Percentiles rank a stretch among this genome's conserved stretches.
These are phyloP conservation scores for Closterium sp. DNA, from an alignment of 139 green algal genomes.

Conservation along the genomic window DNA sequence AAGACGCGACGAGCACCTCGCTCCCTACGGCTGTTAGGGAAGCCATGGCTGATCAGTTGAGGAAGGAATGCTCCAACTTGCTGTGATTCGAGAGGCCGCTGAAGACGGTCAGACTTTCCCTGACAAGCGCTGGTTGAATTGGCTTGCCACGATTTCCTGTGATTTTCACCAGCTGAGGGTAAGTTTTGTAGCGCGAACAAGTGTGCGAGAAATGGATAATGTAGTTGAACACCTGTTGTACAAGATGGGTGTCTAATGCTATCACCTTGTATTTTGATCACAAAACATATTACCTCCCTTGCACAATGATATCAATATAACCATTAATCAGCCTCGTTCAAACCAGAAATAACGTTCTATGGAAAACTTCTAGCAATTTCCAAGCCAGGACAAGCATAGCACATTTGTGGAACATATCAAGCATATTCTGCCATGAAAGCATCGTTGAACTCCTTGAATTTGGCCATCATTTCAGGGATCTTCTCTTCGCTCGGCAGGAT, in stretches of 20 bases:
- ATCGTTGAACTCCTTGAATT: constrained; percentile 78
- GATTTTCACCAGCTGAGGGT: not conserved
- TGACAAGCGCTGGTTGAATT: not conserved
- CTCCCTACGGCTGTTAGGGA: not conserved
- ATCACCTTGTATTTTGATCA: not conserved
- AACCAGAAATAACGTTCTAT: not conserved
- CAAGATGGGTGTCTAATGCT: too few species aligned
- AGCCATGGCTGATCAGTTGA: not conserved
- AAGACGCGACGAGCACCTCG: not conserved
- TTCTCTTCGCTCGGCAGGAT: constrained; percentile 85
- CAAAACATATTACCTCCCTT: not conserved
- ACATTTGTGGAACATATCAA: not conserved
- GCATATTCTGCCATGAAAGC: constrained; percentile 71
- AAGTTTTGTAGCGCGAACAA: not conserved
- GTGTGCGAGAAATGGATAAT: not conserved
- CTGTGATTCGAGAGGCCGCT: not conserved
- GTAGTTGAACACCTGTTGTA: too few species aligned
- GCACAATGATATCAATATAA: too few species aligned
- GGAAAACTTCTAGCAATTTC: too few species aligned
- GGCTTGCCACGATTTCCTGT: not conserved
- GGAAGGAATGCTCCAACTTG: not conserved
- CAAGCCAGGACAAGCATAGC: not conserved
- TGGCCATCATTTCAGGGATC: constrained; percentile 60
- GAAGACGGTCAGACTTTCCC: too few species aligned
- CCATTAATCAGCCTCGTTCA: not conserved